These are phyloP conservation scores for Cocos nucifera DNA, from an alignment of 176 grass and related monocot species.

Conservation along the genomic window DNA sequence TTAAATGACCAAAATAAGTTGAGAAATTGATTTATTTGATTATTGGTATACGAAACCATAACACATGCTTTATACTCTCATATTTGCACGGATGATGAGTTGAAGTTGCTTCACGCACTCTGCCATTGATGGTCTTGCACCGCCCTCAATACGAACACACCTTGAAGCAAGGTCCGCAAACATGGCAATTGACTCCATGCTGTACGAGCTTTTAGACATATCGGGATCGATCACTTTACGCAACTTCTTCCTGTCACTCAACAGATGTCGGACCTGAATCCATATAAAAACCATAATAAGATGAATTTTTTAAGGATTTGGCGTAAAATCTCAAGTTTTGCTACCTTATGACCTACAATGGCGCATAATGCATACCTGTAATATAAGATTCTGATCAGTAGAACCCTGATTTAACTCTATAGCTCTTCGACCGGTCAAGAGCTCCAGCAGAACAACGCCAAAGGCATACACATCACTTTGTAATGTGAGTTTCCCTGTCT, in stretches of 20 bases:
- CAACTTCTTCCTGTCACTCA: conserved; percentile 65
- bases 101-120: conserved; percentile 92
- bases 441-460: conserved; percentile 91
- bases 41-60: no score
- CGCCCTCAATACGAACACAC: conserved; percentile 74
- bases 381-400: conserved; percentile 75
- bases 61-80: conserved; percentile 42
- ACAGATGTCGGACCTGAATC: conserved; percentile 47
- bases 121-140: conserved; percentile 56
- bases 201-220: conserved; percentile 66
- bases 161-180: conserved; percentile 74
- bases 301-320: not conserved
- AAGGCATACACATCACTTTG: conserved; percentile 98
- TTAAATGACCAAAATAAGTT: no score
- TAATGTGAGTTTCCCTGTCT: conserved; percentile 95
- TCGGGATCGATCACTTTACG: conserved; percentile 74
- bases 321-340: not conserved
- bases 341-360: not conserved
- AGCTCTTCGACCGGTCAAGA: conserved; percentile 90
- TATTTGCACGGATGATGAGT: conserved; percentile 73
- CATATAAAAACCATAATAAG: not conserved
- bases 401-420: conserved; percentile 78
- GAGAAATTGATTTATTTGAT: no score
- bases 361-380: conserved; percentile 25
- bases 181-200: conserved; percentile 53